Evolutionary conservation across 148 eudicot species (phyloP).

Genomic region (Simmondsia chinensis): DNA sequence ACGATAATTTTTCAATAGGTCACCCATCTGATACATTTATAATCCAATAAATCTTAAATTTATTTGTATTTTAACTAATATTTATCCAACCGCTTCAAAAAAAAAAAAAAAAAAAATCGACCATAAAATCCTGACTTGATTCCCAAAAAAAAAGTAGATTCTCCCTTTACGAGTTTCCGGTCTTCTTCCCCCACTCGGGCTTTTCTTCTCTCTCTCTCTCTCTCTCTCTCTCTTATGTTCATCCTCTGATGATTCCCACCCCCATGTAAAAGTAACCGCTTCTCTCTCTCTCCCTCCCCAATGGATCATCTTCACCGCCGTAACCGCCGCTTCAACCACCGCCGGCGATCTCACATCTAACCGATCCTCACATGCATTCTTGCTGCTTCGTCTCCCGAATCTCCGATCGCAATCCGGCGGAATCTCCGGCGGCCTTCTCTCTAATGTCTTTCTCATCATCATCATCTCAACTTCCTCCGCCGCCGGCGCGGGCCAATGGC

Average conservation of each 20-base stretch:
- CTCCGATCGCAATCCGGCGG: conserved; percentile 13
- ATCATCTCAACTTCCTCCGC: background rate
- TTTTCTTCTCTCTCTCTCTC: background rate
- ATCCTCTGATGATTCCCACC: background rate
- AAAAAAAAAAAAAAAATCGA: no score
- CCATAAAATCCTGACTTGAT: no score
- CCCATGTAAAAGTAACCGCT: background rate
- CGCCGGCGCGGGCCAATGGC: background rate
- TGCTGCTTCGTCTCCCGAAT: conserved; percentile 49
- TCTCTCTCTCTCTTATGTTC: background rate
- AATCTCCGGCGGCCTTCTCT: background rate
- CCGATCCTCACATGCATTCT: conserved; percentile 38
- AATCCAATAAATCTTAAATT: no score
- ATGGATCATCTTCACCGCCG: background rate
- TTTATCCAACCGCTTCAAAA: no score
- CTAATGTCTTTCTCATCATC: conserved; percentile 11
- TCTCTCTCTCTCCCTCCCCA: background rate
- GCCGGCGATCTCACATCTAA: no score
- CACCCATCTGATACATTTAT: no score
- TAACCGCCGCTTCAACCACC: no score
- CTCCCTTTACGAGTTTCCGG: background rate
- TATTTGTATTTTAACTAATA: no score
- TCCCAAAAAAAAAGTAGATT: no score
- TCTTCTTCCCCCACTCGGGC: background rate
- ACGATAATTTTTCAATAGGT: no score